Evolutionary conservation across 129 eudicot genomes (phyloP), one percentile per base, ranked within the genome.

Genomic region (Saposhnikovia divaricata): DNA sequence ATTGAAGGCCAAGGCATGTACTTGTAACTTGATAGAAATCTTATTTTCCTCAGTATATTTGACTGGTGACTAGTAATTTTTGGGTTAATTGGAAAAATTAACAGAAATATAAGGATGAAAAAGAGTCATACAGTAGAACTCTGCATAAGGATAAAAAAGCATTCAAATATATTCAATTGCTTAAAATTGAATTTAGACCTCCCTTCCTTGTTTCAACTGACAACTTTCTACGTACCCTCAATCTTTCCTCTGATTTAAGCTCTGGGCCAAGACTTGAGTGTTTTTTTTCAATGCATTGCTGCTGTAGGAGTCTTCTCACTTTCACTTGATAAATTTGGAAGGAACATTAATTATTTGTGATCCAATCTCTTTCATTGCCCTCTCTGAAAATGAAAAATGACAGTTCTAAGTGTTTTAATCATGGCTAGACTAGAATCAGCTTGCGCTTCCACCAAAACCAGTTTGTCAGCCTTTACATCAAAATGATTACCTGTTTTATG

Each of bases 1-100:
- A 77, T 79, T 94, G 76, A 94, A 90, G 85, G 85, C 97, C 37
- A 75, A 94, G 96, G 98, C 80, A 82, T 79, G 86, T 65, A 27
- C 7, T 61, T 50, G 53, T 83, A 53, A 78, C 82, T 77, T 70
- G 11, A 77, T 53, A 40, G 4, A 9, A 39, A n/a, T 3, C 40
- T 45, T 66, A 28, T 27, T 12, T 66, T 66, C 25, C 74, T 73
- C 51, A 4, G 46, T 13, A n/a, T 25, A 25, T 39, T 74, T 44
- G 77, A 44, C 27, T 74, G 7, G 9, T 5, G 14, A 65, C 21
- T 34, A 72, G 50, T 3, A 38, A 6, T 23, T 37, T 6, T 71
- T 71, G 75, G 25, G 75, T 9, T 21, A 34, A 34, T 34, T 34
- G 37, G 37, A 34, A 34, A 34, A 34, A 34, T 34, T 34, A 34